These are phyloP conservation scores for Colletotrichum higginsianum DNA, from an alignment of 2,329 filamentous ascomycete species.

Conservation along the genomic window DNA sequence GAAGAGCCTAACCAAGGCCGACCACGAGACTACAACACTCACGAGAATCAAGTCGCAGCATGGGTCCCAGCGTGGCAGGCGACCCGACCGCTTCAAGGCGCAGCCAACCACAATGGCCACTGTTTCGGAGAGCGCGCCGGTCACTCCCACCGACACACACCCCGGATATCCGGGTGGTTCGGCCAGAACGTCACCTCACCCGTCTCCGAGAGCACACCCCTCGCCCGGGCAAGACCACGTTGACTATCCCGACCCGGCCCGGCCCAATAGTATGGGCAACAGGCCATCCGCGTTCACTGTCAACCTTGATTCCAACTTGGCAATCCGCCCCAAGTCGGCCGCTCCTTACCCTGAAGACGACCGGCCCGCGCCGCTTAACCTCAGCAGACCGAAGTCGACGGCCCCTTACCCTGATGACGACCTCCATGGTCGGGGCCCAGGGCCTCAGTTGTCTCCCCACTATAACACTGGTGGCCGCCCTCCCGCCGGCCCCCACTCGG, in stretches of 20 bases:
- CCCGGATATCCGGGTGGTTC: constrained; percentile 46
- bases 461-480: constrained; percentile 65
- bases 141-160: constrained; percentile 48
- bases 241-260: constrained; percentile 64
- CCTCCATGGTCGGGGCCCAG: constrained; percentile 44
- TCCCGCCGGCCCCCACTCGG: constrained; percentile 63
- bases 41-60: constrained; percentile 88
- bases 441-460: constrained; percentile 55
- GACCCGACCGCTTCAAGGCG: constrained; percentile 73
- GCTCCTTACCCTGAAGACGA: constrained; percentile 82
- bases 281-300: constrained; percentile 67
- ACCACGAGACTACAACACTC: constrained; percentile 94
- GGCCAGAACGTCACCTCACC: constrained; percentile 56
- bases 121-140: constrained; percentile 59
- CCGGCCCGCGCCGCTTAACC: constrained; percentile 64
- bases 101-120: constrained; percentile 60
- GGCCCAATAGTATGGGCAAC: constrained; percentile 53
- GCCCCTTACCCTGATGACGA: constrained; percentile 71
- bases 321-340: constrained; percentile 66
- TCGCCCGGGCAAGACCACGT: constrained; percentile 56
- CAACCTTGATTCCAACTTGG: constrained; percentile 59
- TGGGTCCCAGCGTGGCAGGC: constrained; percentile 75
- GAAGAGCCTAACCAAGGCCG: constrained; percentile 87
- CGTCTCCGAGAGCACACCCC: constrained; percentile 58
- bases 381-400: constrained; percentile 61